phyloP scores from a whole-genome alignment of 305 asterid genomes.

The Caryopteris hybrid region DNA sequence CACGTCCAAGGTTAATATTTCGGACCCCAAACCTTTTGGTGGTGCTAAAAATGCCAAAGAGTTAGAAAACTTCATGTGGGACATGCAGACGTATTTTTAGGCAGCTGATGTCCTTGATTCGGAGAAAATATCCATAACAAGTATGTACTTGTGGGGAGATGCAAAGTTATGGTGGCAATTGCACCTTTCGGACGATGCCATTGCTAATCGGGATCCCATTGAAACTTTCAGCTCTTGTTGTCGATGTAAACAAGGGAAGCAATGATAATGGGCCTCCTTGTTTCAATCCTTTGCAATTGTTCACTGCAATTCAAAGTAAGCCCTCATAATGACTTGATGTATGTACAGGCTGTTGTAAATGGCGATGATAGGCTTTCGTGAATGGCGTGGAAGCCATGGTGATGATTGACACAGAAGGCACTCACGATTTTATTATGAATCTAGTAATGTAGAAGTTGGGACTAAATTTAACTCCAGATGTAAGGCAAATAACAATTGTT shows the following conservation, averaged over 20 bases:
- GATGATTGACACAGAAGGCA: background rate
- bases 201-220: background rate
- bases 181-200: background rate
- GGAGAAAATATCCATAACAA: background rate
- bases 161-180: background rate
- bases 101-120: background rate
- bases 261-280: too few relatives aligned
- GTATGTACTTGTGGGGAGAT: background rate
- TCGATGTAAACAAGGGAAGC: too few relatives aligned
- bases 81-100: background rate
- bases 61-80: background rate
- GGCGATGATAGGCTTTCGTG: too few relatives aligned
- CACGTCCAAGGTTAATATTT: background rate
- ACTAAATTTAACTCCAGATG: background rate
- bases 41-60: background rate
- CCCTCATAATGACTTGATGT: background rate
- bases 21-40: background rate
- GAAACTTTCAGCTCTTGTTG: background rate
- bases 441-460: background rate
- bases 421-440: background rate
- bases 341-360: background rate
- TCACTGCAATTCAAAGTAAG: background rate
- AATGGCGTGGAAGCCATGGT: background rate
- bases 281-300: background rate
- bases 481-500: background rate